Percentiles rank a stretch among this genome's conserved stretches.
These are phyloP conservation scores for Whalleya microplaca DNA, from an alignment of 2,329 filamentous ascomycete genomes.

Conservation along the genomic window DNA sequence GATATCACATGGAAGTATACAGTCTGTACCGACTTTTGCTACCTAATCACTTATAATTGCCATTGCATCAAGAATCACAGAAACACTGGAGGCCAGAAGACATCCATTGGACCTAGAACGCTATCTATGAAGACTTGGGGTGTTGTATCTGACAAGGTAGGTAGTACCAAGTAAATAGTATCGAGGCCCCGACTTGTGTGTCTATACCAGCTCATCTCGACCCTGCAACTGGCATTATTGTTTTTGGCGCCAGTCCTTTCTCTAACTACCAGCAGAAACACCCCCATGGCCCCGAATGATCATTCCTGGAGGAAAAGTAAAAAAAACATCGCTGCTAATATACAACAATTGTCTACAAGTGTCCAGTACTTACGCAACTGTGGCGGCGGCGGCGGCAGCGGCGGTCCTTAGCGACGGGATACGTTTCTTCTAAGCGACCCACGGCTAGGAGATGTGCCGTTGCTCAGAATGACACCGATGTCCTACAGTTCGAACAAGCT, in stretches of 20 bases:
- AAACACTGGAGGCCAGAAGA: neutral
- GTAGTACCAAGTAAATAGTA: neutral
- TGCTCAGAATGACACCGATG: neutral
- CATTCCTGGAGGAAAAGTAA: neutral
- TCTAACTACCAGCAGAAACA: neutral
- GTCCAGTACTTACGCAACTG: neutral
- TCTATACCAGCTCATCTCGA: neutral
- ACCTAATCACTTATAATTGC: neutral
- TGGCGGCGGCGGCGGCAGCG: too few relatives aligned
- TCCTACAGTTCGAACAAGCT: slow-evolving; percentile 48
- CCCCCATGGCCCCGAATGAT: too few relatives aligned
- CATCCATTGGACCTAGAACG: neutral
- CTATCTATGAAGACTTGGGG: neutral
- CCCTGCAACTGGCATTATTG: neutral
- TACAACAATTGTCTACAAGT: neutral
- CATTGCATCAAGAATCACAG: neutral
- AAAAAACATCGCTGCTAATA: neutral
- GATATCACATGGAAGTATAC: neutral
- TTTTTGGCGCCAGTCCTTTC: neutral
- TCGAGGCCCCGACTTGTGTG: neutral
- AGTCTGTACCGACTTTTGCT: neutral
- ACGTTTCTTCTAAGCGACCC: too few relatives aligned
- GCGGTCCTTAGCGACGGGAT: too few relatives aligned
- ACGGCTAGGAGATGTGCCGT: neutral
- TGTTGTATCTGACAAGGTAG: neutral